Conservation (phyloP, 805 yeast species). For the Ogataea saltuana region DNA sequence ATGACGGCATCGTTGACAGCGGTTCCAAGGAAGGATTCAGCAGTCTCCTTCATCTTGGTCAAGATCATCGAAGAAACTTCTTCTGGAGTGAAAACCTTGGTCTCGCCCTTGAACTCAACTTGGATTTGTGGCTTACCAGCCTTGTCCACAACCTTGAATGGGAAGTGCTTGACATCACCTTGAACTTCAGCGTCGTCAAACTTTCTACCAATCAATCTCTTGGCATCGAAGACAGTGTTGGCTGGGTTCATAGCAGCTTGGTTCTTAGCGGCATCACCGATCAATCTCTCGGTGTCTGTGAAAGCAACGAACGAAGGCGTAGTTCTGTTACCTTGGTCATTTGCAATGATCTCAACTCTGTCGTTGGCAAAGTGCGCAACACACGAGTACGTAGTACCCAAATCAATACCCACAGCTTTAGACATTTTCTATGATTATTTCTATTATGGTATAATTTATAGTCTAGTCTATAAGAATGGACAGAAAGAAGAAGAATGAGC, state of each 20-base stretch:
- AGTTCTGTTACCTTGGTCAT: constrained; percentile 98
- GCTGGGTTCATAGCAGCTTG: constrained; percentile 93
- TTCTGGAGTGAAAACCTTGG: constrained; percentile 88
- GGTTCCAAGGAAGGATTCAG: constrained; percentile 56
- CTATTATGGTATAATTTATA: constrained; percentile 4
- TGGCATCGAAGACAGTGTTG: constrained; percentile 89
- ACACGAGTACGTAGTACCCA: constrained; percentile 92
- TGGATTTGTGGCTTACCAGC: constrained; percentile 85
- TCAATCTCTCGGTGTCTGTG: constrained; percentile 88
- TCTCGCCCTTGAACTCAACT: constrained; percentile 94
- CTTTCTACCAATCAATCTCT: constrained; percentile 92
- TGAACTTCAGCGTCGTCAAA: constrained; percentile 78
- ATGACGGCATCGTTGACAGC: constrained; percentile 71
- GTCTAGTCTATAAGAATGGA: background rate
- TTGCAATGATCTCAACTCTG: constrained; percentile 92
- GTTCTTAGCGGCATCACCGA: constrained; percentile 97
- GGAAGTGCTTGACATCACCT: constrained; percentile 88
- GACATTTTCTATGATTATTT: constrained; percentile 37
- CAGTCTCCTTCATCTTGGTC: constrained; percentile 64
- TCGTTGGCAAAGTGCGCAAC: constrained; percentile 93
- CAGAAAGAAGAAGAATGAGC: constrained; percentile 1
- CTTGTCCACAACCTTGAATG: constrained; percentile 80
- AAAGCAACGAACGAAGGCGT: constrained; percentile 96
- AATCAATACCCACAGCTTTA: constrained; percentile 71
- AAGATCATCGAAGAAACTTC: constrained; percentile 90